Evolutionary conservation across 345 rosid genomes (phyloP).

Genomic region (Limnanthes douglasii): DNA sequence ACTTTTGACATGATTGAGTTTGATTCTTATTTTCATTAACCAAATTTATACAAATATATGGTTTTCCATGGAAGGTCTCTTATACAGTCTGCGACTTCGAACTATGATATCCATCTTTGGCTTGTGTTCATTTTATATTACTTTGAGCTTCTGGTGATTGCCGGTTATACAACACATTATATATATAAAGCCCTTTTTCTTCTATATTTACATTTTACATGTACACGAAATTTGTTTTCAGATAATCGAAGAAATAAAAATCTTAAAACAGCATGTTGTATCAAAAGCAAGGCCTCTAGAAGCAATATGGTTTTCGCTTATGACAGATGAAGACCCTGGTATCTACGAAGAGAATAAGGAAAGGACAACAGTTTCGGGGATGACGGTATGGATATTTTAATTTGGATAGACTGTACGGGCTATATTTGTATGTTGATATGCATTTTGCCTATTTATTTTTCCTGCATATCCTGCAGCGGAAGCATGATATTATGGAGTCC

Average conservation of each 20-base stretch:
- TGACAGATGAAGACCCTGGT: constrained; percentile 15
- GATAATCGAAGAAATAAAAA: constrained; percentile 27
- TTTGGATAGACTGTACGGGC: constrained; percentile 1
- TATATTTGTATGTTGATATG: constrained; percentile 8
- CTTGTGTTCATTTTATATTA: too few species aligned
- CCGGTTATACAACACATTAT: too few species aligned
- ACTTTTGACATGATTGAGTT: too few species aligned
- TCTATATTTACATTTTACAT: too few species aligned
- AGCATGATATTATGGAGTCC: constrained; percentile 27
- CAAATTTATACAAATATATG: too few species aligned
- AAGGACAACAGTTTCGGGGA: constrained; percentile 20
- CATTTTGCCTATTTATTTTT: constrained; percentile 4
- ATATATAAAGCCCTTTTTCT: too few species aligned
- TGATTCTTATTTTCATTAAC: too few species aligned
- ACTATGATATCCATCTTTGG: too few species aligned
- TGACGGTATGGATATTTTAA: constrained; percentile 39
- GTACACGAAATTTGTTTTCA: too few species aligned
- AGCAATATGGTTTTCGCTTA: constrained; percentile 42
- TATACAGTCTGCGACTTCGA: too few species aligned
- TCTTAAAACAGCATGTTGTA: constrained; percentile 49
- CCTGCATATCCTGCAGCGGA: constrained; percentile 31
- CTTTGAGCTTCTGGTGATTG: too few species aligned
- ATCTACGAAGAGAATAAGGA: constrained; percentile 15
- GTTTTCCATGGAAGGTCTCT: too few species aligned
- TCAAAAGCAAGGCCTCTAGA: constrained; percentile 61